Percentiles rank a stretch among this genome's conserved stretches.
Conservation (phyloP, 2,329 filamentous ascomycete species). For the Colletotrichum incanum region DNA sequence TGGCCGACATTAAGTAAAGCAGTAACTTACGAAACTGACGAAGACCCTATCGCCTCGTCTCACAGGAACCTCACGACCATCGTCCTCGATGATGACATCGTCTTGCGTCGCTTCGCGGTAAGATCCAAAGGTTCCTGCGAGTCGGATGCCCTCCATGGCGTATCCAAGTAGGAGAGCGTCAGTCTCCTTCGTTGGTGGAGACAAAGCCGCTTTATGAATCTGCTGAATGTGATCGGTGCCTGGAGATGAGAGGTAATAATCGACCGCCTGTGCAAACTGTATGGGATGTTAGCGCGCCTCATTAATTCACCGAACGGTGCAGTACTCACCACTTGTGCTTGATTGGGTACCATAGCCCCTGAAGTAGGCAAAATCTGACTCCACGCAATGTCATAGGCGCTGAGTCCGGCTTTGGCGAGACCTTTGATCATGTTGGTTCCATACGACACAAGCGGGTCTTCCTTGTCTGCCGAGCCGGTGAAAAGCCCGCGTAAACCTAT, state of each 20-base stretch:
- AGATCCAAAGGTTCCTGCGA: constrained; percentile 75
- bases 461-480: constrained; percentile 64
- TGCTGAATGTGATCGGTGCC: constrained; percentile 71
- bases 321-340: constrained; percentile 74
- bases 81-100: constrained; percentile 66
- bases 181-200: constrained; percentile 68
- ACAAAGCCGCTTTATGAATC: constrained; percentile 72
- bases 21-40: constrained; percentile 69
- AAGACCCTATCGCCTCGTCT: constrained; percentile 73
- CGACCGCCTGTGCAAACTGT: constrained; percentile 79
- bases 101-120: constrained; percentile 69
- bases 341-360: constrained; percentile 78
- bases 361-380: constrained; percentile 79
- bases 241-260: constrained; percentile 77
- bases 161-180: constrained; percentile 79
- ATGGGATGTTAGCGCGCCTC: constrained; percentile 42
- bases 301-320: too few species aligned
- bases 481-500: constrained; percentile 67
- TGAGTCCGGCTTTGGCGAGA: constrained; percentile 75
- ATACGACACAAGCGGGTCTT: constrained; percentile 73
- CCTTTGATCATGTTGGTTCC: constrained; percentile 77
- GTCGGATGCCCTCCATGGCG: constrained; percentile 79
- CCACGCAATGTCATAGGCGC: constrained; percentile 78
- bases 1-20: not conserved
- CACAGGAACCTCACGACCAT: constrained; percentile 66